These are phyloP conservation scores for Ophiostoma triangulosporum DNA, from an alignment of 2,329 filamentous ascomycete genomes.

Conservation along the genomic window DNA sequence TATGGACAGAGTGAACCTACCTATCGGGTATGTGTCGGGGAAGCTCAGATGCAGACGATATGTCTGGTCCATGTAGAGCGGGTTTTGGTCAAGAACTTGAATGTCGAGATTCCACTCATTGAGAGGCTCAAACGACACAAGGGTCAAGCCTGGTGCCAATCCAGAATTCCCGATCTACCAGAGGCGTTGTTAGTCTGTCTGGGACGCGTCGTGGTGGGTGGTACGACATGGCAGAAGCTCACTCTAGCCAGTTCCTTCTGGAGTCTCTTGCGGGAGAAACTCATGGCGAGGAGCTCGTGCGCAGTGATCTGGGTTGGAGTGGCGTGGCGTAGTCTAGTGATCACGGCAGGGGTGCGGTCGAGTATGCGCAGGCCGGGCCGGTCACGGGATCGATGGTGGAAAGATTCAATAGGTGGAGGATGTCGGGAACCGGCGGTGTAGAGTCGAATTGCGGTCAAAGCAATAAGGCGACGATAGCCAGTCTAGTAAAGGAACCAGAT, in stretches of 20 bases:
- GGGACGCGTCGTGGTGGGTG: not conserved
- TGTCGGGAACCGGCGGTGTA: not conserved
- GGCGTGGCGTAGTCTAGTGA: not conserved
- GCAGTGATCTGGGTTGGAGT: not conserved
- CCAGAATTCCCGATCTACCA: conserved; percentile 36
- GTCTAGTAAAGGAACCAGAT: too few relatives aligned
- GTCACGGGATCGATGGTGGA: not conserved
- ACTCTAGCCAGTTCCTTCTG: conserved; percentile 48
- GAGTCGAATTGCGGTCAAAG: too few relatives aligned
- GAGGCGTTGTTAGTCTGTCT: not conserved
- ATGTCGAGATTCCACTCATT: conserved; percentile 91
- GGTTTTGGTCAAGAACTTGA: conserved; percentile 76
- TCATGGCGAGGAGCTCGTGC: conserved; percentile 10
- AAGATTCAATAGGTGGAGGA: not conserved
- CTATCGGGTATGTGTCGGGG: conserved; percentile 74
- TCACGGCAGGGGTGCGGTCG: not conserved
- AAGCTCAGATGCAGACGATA: conserved; percentile 86
- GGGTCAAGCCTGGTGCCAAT: conserved; percentile 56
- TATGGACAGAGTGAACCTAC: conserved; percentile 32
- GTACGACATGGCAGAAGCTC: conserved; percentile 8
- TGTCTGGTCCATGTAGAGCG: conserved; percentile 65
- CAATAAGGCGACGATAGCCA: too few relatives aligned
- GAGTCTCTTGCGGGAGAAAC: conserved; percentile 36
- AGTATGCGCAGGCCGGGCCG: not conserved
- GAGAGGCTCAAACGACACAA: conserved; percentile 70